Evolutionary conservation across 257 asterid genomes (phyloP).

Genomic region (Euphrasia confusa): DNA sequence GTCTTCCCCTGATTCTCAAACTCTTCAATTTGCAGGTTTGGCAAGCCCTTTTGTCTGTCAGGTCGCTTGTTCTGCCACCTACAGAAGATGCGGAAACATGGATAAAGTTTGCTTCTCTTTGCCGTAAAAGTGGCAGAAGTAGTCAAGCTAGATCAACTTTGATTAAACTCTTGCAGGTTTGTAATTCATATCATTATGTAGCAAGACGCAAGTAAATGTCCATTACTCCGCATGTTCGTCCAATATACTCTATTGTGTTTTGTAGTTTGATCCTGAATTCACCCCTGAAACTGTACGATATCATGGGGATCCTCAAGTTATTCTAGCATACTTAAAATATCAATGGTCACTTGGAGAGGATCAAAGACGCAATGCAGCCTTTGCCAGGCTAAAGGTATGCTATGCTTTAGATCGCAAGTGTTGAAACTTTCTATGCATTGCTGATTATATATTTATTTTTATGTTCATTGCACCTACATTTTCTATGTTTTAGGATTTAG

Average conservation of each 20-base stretch:
- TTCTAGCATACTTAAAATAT: slow-evolving; percentile 87
- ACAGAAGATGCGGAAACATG: slow-evolving; percentile 96
- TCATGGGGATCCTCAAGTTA: slow-evolving; percentile 95
- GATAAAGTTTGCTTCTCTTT: slow-evolving; percentile 94
- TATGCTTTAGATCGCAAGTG: slow-evolving; percentile 12
- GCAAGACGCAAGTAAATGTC: not conserved
- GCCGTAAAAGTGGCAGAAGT: slow-evolving; percentile 96
- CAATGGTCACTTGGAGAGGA: slow-evolving; percentile 99
- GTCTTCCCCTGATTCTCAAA: slow-evolving; percentile 21
- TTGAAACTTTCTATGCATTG: slow-evolving; percentile 9
- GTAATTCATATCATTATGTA: slow-evolving; percentile 23
- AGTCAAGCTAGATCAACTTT: slow-evolving; percentile 95
- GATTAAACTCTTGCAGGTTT: slow-evolving; percentile 86
- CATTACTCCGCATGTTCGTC: slow-evolving; percentile 11
- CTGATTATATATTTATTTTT: slow-evolving; percentile 7
- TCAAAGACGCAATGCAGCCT: slow-evolving; percentile 86
- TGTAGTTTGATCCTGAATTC: slow-evolving; percentile 90
- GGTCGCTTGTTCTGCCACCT: slow-evolving; percentile 98
- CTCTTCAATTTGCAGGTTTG: slow-evolving; percentile 55
- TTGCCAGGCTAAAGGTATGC: slow-evolving; percentile 76
- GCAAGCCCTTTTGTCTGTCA: slow-evolving; percentile 80
- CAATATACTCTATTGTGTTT: slow-evolving; percentile 12
- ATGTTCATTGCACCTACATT: slow-evolving; percentile 18
- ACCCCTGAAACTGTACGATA: slow-evolving; percentile 71
- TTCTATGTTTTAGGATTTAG: slow-evolving; percentile 65